Evolutionary conservation across 257 asterid species (phyloP).

Genomic region (Asclepias syriaca): DNA sequence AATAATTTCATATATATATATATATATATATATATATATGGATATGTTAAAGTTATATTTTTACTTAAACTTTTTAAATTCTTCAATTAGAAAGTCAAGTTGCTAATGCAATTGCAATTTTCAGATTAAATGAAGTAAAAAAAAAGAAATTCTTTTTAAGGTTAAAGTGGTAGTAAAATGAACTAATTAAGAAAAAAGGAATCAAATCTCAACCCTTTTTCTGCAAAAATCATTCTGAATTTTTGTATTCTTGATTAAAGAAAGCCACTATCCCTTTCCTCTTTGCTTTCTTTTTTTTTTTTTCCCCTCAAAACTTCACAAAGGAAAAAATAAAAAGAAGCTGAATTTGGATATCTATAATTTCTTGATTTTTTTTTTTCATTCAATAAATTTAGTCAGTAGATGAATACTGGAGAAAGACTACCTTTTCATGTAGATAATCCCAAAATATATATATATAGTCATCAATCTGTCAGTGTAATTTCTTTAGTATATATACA

Average conservation of each 20-base stretch:
- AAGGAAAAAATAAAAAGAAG: conserved; percentile 2
- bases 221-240: conserved; percentile 4
- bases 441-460: background rate
- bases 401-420: background rate
- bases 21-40: too few species aligned
- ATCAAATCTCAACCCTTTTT: conserved; percentile 6
- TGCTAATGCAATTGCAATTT: conserved; percentile 3
- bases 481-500: background rate
- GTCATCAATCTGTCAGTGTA: background rate
- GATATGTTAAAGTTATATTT: too few species aligned
- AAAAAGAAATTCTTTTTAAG: background rate
- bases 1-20: background rate
- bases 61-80: background rate
- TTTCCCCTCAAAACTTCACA: background rate
- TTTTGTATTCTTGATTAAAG: conserved; percentile 2
- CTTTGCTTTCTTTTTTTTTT: background rate
- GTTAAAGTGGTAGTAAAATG: background rate
- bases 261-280: background rate
- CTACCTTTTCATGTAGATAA: background rate
- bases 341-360: conserved; percentile 1
- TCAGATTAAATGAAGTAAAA: background rate
- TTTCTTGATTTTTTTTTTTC: background rate
- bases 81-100: conserved; percentile 4
- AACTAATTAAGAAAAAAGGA: background rate
- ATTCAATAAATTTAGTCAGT: background rate